These are phyloP conservation scores for Dujonia santamariae DNA, from an alignment of 1,139 yeast genomes.

Conservation along the genomic window DNA sequence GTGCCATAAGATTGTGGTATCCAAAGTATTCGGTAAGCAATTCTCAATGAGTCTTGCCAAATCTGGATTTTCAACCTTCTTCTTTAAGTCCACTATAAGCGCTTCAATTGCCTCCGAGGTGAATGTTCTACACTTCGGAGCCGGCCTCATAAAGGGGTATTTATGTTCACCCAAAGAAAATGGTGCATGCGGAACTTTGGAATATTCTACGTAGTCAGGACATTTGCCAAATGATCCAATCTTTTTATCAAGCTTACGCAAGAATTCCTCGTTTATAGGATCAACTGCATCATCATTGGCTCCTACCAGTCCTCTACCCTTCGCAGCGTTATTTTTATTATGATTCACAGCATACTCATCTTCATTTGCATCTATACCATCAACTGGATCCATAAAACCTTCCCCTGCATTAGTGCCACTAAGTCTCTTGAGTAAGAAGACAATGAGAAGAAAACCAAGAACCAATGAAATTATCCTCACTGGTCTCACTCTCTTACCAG, in stretches of 20 bases:
- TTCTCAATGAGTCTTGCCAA: slow-evolving; percentile 76
- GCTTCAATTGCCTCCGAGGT: slow-evolving; percentile 58
- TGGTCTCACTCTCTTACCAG: slow-evolving; percentile 9
- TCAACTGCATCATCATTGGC: too few species aligned
- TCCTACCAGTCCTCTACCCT: too few species aligned
- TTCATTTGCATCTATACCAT: too few species aligned
- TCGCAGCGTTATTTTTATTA: too few species aligned
- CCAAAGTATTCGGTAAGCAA: slow-evolving; percentile 83
- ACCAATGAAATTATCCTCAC: slow-evolving; percentile 9
- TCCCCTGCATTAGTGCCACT: slow-evolving; percentile 6
- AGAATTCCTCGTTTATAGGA: slow-evolving; percentile 4
- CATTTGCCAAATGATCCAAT: slow-evolving; percentile 24
- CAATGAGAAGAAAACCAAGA: slow-evolving; percentile 8
- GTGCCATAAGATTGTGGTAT: slow-evolving; percentile 84
- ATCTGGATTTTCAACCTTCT: slow-evolving; percentile 56
- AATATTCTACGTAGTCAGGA: slow-evolving; percentile 42
- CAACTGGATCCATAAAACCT: too few species aligned
- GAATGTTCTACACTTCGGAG: slow-evolving; percentile 70
- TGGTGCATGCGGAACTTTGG: slow-evolving; percentile 46
- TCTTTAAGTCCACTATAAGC: slow-evolving; percentile 52
- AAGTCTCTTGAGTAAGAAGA: slow-evolving; percentile 8
- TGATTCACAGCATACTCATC: not conserved
- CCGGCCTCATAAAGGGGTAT: slow-evolving; percentile 77
- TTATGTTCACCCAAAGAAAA: slow-evolving; percentile 43
- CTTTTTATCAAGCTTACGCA: slow-evolving; percentile 3